Percentiles rank a stretch among this genome's conserved stretches.
Conservation (phyloP, 345 rosid species). For the Syzygium jambos region DNA sequence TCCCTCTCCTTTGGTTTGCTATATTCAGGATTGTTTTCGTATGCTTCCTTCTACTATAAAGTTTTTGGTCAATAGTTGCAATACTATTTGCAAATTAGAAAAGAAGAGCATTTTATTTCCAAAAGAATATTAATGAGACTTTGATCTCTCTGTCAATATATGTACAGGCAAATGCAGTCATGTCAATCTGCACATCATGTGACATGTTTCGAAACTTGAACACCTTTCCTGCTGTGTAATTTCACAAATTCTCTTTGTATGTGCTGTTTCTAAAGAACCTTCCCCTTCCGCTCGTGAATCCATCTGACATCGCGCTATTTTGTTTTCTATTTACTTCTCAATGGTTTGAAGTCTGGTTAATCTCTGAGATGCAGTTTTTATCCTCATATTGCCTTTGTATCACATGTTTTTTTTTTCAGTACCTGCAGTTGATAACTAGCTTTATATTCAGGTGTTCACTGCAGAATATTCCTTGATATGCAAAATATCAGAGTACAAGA, state of each 20-base stretch:
- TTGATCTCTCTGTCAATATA: not conserved
- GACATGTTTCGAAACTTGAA: not conserved
- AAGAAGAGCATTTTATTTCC: not conserved
- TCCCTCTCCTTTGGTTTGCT: not conserved
- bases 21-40: not conserved
- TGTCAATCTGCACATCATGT: not conserved
- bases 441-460: slow-evolving; percentile 50
- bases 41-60: not conserved
- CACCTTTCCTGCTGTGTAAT: not conserved
- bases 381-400: not conserved
- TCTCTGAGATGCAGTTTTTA: not conserved
- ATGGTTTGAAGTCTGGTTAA: not conserved
- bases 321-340: not conserved
- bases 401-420: not conserved
- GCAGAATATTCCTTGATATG: slow-evolving; percentile 87
- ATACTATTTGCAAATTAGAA: not conserved
- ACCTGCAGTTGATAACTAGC: not conserved
- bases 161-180: not conserved
- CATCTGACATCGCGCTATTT: not conserved
- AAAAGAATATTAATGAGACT: not conserved
- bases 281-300: not conserved
- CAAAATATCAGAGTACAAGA: slow-evolving; percentile 77
- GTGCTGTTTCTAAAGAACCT: not conserved
- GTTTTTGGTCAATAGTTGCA: not conserved
- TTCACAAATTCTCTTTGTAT: not conserved